Evolutionary conservation across 2,329 filamentous ascomycete genomes (phyloP).

Genomic region (Davidsoniella neocaledoniae): DNA sequence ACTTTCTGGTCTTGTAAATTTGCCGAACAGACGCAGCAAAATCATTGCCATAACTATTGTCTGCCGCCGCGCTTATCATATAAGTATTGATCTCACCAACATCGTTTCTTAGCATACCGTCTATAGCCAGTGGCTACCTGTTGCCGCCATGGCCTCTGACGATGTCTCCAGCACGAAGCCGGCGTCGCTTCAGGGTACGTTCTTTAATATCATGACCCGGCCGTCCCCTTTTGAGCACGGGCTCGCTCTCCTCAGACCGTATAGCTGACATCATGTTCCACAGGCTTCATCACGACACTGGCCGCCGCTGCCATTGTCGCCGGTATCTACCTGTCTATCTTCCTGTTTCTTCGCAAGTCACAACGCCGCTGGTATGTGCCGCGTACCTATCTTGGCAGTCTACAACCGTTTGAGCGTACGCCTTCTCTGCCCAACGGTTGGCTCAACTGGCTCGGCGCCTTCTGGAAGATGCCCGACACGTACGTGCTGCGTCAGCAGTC

Average conservation of each 20-base stretch:
- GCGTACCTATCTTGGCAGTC: constrained; percentile 31
- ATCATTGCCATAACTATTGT: too few relatives aligned
- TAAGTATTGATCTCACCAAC: too few relatives aligned
- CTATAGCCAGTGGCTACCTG: too few relatives aligned
- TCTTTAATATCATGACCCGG: not conserved
- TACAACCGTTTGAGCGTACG: constrained; percentile 35
- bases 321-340: constrained; percentile 26
- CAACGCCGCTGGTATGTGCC: constrained; percentile 33
- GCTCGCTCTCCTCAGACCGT: not conserved
- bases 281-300: constrained; percentile 28
- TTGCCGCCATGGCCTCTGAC: constrained; percentile 7
- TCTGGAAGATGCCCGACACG: constrained; percentile 50
- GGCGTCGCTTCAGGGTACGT: constrained; percentile 12
- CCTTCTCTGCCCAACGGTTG: constrained; percentile 37
- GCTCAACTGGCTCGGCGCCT: constrained; percentile 45
- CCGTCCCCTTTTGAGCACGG: not conserved
- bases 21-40: too few relatives aligned
- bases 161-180: constrained; percentile 2
- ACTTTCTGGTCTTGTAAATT: too few relatives aligned
- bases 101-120: too few relatives aligned
- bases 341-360: constrained; percentile 28
- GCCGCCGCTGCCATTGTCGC: constrained; percentile 29
- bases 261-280: not conserved
- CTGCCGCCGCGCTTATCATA: too few relatives aligned
- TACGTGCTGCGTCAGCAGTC: constrained; percentile 73